Evolutionary conservation across 1,284 basidiomycete species (phyloP).

Genomic region (Puccinia hordei): DNA sequence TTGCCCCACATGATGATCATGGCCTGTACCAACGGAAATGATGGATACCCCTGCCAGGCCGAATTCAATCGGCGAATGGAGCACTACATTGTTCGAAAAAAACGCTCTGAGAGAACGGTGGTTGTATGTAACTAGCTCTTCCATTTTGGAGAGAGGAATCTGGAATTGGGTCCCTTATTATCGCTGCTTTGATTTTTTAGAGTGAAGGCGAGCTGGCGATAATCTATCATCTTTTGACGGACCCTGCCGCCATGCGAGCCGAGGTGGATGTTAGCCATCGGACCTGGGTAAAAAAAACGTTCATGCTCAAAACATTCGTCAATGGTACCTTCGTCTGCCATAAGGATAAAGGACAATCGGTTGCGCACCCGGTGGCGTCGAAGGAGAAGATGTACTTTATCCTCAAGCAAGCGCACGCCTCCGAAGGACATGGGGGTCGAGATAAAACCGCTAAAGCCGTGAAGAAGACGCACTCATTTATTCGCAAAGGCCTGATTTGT

Average conservation of each 20-base stretch:
- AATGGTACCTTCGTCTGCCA: constrained; percentile 48
- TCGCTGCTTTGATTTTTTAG: constrained; percentile 6
- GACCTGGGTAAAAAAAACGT: constrained; percentile 49
- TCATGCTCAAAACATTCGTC: constrained; percentile 23
- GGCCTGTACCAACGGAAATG: constrained; percentile 47
- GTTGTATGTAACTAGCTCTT: constrained; percentile 25
- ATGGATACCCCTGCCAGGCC: constrained; percentile 41
- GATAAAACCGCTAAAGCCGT: constrained; percentile 49
- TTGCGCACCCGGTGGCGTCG: constrained; percentile 32
- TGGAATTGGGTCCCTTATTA: neutral
- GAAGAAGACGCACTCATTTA: constrained; percentile 50
- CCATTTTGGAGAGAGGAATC: neutral
- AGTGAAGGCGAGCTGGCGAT: constrained; percentile 42
- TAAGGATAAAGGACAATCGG: constrained; percentile 44
- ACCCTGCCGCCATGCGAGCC: constrained; percentile 46
- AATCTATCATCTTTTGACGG: constrained; percentile 42
- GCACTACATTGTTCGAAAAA: constrained; percentile 40
- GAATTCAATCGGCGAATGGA: constrained; percentile 50
- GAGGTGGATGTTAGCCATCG: constrained; percentile 47
- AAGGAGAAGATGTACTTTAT: constrained; percentile 51
- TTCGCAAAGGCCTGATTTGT: constrained; percentile 50
- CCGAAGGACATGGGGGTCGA: constrained; percentile 50
- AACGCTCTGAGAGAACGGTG: constrained; percentile 49
- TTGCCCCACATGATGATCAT: constrained; percentile 24
- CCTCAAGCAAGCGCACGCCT: constrained; percentile 47